Percentiles rank a stretch among this genome's conserved stretches.
phyloP scores from a whole-genome alignment of 208 protist genomes.

The Wallacemonas collosoma region DNA sequence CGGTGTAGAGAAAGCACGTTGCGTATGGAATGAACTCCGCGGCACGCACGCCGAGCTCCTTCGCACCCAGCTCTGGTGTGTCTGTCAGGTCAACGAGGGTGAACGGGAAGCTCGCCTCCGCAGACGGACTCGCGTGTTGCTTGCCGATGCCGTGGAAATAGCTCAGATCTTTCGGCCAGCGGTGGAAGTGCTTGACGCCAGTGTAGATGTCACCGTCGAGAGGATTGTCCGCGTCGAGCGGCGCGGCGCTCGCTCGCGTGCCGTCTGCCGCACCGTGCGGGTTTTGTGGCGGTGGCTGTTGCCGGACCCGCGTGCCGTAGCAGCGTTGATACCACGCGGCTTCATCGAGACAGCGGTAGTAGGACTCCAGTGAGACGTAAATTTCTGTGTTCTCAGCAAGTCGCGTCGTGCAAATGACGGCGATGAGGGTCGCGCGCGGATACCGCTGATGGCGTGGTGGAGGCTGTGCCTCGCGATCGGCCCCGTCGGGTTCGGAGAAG shows the following conservation, averaged over 20 bases:
- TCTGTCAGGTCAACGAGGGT: constrained; percentile 61
- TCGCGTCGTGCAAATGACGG: constrained; percentile 57
- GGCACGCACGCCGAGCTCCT: constrained; percentile 65
- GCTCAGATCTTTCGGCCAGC: constrained; percentile 53
- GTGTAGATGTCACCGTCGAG: constrained; percentile 35
- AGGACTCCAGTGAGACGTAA: constrained; percentile 73
- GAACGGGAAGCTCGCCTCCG: constrained; percentile 73
- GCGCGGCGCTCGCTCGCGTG: background rate
- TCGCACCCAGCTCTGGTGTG: constrained; percentile 61
- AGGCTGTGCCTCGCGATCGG: background rate
- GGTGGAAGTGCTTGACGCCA: constrained; percentile 48
- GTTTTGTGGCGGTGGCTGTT: constrained; percentile 3
- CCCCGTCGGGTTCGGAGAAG: constrained; percentile 20
- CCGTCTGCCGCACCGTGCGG: background rate
- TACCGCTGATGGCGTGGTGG: constrained; percentile 19
- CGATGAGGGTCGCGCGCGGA: constrained; percentile 67
- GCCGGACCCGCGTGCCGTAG: constrained; percentile 33
- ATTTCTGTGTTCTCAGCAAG: constrained; percentile 54
- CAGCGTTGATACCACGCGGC: constrained; percentile 60
- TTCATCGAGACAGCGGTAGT: constrained; percentile 84
- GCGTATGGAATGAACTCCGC: constrained; percentile 66
- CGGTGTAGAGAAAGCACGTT: constrained; percentile 82
- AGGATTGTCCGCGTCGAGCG: constrained; percentile 7
- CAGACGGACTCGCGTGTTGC: constrained; percentile 43
- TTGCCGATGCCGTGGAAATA: constrained; percentile 83